These are phyloP conservation scores for Penicillium malachiteum DNA, from an alignment of 495 filamentous ascomycete species.

Conservation along the genomic window DNA sequence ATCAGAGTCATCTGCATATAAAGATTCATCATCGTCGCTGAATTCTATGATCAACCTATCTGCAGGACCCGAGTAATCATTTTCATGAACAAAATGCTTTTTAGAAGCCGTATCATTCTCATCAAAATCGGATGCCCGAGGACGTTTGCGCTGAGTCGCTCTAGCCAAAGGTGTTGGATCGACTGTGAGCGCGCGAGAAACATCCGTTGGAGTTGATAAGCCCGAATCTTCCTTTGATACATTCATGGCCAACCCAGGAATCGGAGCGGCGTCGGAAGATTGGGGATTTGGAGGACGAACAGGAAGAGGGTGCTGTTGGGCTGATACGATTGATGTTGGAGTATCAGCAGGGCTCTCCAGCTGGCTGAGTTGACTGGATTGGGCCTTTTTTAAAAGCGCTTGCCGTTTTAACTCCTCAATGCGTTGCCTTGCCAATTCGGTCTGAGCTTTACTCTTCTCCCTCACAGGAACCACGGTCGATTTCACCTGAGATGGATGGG, in stretches of 20 bases:
- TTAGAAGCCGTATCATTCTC: conserved; percentile 53
- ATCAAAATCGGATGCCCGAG: conserved; percentile 81
- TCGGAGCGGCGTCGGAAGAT: conserved; percentile 26
- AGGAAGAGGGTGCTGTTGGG: conserved; percentile 42
- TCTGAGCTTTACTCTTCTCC: conserved; percentile 56
- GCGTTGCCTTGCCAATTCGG: conserved; percentile 51
- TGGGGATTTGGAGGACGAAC: conserved; percentile 42
- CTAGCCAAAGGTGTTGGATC: conserved; percentile 30
- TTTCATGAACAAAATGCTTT: conserved; percentile 55
- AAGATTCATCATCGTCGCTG: conserved; percentile 53
- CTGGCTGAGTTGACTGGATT: neutral
- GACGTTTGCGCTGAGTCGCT: conserved; percentile 65
- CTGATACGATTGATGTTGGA: conserved; percentile 5
- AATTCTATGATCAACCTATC: conserved; percentile 68
- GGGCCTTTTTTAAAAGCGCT: conserved; percentile 30
- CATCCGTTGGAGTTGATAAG: conserved; percentile 6
- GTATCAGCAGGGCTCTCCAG: neutral
- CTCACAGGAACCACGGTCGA: conserved; percentile 33
- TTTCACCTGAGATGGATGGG: conserved; percentile 14
- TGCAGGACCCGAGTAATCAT: conserved; percentile 12
- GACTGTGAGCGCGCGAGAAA: conserved; percentile 11
- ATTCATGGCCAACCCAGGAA: conserved; percentile 57
- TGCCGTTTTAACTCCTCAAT: conserved; percentile 53
- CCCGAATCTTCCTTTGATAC: conserved; percentile 15
- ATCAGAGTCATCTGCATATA: conserved; percentile 42